Conservation (phyloP, 2,329 filamentous ascomycete species). For the Fusarium domesticum region DNA sequence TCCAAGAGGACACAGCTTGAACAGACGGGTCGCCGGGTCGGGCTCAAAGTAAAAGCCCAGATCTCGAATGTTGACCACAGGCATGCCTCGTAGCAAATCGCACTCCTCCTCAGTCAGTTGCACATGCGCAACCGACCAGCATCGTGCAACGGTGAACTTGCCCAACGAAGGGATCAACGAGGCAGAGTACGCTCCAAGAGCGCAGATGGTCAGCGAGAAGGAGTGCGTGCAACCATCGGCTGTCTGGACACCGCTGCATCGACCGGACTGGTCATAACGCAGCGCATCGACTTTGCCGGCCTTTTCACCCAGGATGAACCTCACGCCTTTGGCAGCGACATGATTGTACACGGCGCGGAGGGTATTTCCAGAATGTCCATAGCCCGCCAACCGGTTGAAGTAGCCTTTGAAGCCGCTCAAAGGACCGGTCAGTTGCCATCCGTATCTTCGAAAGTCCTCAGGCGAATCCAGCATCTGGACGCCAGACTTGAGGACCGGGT, state of each 20-base stretch:
- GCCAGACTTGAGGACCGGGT: conserved; percentile 3
- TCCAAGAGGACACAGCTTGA: conserved; percentile 11
- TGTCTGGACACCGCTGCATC: conserved; percentile 3
- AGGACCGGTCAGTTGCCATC: conserved; percentile 5
- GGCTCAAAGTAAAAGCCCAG: conserved; percentile 9
- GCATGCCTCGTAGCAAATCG: conserved; percentile 6
- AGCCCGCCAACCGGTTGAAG: conserved; percentile 5
- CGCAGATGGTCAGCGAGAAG: neutral
- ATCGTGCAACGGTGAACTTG: conserved; percentile 2
- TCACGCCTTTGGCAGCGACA: conserved; percentile 3
- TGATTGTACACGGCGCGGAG: conserved; percentile 3
- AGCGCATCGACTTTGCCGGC: conserved; percentile 4
- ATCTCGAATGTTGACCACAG: conserved; percentile 7
- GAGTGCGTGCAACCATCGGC: conserved; percentile 3
- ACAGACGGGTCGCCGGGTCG: conserved; percentile 5
- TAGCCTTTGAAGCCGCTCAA: conserved; percentile 7
- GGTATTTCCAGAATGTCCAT: conserved; percentile 3
- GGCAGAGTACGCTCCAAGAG: conserved; percentile 2
- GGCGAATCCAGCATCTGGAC: neutral
- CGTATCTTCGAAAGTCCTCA: conserved; percentile 5
- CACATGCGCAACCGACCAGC: conserved; percentile 9
- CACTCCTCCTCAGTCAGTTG: conserved; percentile 7
- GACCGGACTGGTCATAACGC: neutral
- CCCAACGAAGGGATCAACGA: conserved; percentile 2
- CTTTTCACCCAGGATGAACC: conserved; percentile 6